Base-by-base conservation (phyloP, 495 filamentous ascomycete species). In the Annulohypoxylon stygium region DNA sequence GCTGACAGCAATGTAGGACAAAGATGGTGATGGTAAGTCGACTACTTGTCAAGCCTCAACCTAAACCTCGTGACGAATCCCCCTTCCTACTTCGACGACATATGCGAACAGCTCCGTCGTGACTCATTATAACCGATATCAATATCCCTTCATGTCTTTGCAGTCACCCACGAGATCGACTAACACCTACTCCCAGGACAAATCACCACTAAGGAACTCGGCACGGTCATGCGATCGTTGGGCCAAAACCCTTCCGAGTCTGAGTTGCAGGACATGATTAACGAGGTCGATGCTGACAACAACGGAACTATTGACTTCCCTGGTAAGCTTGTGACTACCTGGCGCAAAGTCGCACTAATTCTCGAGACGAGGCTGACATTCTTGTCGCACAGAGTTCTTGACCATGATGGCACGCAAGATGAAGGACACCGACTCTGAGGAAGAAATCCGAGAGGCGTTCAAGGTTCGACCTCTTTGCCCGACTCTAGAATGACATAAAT, bases 381-480 rank as follows among this genome's bases (percentile, higher is more conserved):
- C 14, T 16, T 34, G 73, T 72, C 65, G 61, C 65, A 63, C 76
- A 97, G 96, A 99, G 76, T 99, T 99, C 86, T 88, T 98, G 65
- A 98, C 96, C 68, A 99, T 98, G 97, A 99, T 99, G 96, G 96
- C 97, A 61, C 91, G 97, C 78, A 98, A 98, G 87, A 99, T 99
- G 97, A 99, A 98, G 89, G 97, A 98, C 79, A 98, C 97, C 75
- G 96, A 98, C 78, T 98, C 95, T 58, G 97, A 99, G 86, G 97
- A 98, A 86, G 96, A 99, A 83, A 98, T 99, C 79, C 93, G 97
- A 76, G 93, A 97, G 81, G 93, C 85, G 1, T 86, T 87, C 81
- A 86, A 86, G 81, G 82, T 86, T 37, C 37, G 77, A 65, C 18
- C 36, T 10, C 20, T 8, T 0, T 33, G 1, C 6, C 20, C 4